Evolutionary conservation across 1,284 basidiomycete genomes (phyloP).

Genomic region (Trichosporon asahii): DNA sequence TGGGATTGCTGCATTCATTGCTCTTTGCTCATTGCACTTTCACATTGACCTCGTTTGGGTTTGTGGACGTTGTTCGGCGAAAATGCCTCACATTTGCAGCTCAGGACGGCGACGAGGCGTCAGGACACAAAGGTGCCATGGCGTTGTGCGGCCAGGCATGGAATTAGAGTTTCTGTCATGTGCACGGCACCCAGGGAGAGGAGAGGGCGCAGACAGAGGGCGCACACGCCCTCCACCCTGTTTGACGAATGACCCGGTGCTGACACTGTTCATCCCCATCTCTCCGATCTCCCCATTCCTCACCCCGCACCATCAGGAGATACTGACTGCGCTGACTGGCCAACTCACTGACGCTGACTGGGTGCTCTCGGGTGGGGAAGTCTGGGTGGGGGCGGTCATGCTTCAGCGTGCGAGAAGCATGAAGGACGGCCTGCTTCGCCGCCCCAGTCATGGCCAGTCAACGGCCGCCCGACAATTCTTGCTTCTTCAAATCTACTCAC

Average conservation of each 20-base stretch:
- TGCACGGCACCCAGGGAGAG: not conserved
- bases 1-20: not conserved
- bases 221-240: not conserved
- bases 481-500: too few species aligned
- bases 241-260: not conserved
- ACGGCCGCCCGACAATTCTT: too few species aligned
- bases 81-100: not conserved
- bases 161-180: slow-evolving; percentile 2
- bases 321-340: not conserved
- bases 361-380: not conserved
- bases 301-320: not conserved
- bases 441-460: too few species aligned
- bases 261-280: not conserved
- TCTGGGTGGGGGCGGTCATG: too few species aligned
- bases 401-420: not conserved
- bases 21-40: not conserved
- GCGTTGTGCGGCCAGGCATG: not conserved
- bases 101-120: not conserved
- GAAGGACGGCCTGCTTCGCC: not conserved
- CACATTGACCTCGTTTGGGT: not conserved
- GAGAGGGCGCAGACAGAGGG: not conserved
- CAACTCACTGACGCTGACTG: not conserved
- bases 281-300: not conserved
- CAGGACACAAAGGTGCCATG: not conserved
- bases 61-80: not conserved